Evolutionary conservation across 78 protist genomes (phyloP).

Genomic region (Bodo saltans): DNA sequence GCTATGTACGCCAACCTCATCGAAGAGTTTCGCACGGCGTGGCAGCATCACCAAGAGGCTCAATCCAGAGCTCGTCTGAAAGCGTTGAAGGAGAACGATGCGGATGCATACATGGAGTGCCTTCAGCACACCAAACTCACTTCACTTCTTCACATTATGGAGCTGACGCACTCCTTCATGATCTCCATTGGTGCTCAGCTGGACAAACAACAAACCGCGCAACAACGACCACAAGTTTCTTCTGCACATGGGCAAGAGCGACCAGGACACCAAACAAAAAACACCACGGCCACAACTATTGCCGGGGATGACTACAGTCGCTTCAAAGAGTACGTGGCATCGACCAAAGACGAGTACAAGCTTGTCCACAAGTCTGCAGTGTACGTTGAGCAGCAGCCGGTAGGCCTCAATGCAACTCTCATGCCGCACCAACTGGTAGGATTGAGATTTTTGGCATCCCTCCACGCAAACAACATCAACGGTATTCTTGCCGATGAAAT

Average conservation of each 20-base stretch:
- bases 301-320: background rate
- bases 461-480: constrained; percentile 78
- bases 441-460: constrained; percentile 85
- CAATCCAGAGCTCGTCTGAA: background rate
- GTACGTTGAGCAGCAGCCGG: constrained; percentile 9
- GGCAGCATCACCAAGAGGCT: background rate
- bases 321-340: background rate
- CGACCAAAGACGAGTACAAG: background rate
- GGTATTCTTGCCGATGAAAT: constrained; percentile 98
- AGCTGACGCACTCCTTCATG: constrained; percentile 8
- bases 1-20: background rate
- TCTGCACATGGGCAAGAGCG: no score
- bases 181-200: constrained; percentile 3
- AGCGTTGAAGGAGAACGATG: constrained; percentile 29
- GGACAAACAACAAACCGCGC: no score
- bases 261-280: no score
- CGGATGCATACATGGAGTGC: background rate
- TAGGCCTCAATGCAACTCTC: background rate
- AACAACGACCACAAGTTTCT: no score
- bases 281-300: no score
- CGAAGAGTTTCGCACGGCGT: background rate
- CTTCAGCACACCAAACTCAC: background rate
- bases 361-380: background rate
- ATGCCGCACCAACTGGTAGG: constrained; percentile 70
- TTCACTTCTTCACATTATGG: background rate